A percentile compares a stretch with the other conserved stretches of the same genome.
phyloP scores from a whole-genome alignment of 768 basidiomycete species.

The Pleurotus tuber-regium region DNA sequence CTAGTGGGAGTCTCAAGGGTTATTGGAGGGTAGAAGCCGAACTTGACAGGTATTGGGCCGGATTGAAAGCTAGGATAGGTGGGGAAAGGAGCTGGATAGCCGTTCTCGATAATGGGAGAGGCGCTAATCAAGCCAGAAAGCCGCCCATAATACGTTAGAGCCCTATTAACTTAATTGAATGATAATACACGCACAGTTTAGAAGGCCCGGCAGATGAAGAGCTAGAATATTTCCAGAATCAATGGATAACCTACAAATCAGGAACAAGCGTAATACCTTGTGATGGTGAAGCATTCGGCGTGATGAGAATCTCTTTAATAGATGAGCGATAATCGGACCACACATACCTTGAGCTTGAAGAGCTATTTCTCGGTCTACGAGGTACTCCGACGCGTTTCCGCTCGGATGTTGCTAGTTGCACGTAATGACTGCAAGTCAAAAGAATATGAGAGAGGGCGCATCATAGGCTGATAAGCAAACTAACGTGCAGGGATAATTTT shows the following conservation, averaged over 20 bases:
- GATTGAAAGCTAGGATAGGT: slow-evolving; percentile 21
- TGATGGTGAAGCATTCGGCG: slow-evolving; percentile 17
- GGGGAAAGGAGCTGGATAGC: slow-evolving; percentile 18
- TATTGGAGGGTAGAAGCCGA: slow-evolving; percentile 50
- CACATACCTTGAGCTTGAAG: slow-evolving; percentile 48
- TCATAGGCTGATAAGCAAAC: slow-evolving; percentile 28
- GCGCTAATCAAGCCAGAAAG: slow-evolving; percentile 24
- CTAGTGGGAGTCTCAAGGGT: slow-evolving; percentile 59
- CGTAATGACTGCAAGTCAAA: slow-evolving; percentile 53
- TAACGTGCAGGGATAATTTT: slow-evolving; percentile 92
- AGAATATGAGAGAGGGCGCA: slow-evolving; percentile 11
- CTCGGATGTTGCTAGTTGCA: slow-evolving; percentile 84
- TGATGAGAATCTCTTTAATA: slow-evolving; percentile 1
- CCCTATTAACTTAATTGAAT: slow-evolving; percentile 10
- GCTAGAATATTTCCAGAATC: slow-evolving; percentile 20
- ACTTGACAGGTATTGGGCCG: slow-evolving; percentile 42
- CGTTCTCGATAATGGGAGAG: slow-evolving; percentile 29
- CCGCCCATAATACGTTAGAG: slow-evolving; percentile 15
- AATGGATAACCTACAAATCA: slow-evolving; percentile 15
- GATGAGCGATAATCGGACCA: slow-evolving; percentile 11
- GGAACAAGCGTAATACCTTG: slow-evolving; percentile 16
- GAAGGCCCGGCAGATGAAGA: slow-evolving; percentile 34
- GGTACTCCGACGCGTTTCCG: slow-evolving; percentile 64
- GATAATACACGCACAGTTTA: slow-evolving; percentile 33
- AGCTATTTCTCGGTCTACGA: slow-evolving; percentile 61